These are phyloP conservation scores for Hypoxylon rickii DNA, from an alignment of 495 filamentous ascomycete species.

Conservation along the genomic window DNA sequence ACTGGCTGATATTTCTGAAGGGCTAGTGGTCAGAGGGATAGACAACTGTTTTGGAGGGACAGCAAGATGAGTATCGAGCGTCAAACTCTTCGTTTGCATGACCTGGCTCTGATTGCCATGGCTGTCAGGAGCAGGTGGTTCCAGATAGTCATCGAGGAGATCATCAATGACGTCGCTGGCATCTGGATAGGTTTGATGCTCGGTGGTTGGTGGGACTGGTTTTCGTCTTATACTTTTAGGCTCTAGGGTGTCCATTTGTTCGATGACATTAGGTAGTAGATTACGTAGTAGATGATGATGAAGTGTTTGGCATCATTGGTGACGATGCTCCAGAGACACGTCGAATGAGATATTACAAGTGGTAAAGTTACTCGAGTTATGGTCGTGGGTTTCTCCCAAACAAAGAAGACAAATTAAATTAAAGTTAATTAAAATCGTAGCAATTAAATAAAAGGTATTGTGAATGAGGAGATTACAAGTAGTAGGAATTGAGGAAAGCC, in stretches of 20 bases:
- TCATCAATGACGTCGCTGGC: slow-evolving; percentile 23
- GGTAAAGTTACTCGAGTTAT: not conserved
- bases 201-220: slow-evolving; percentile 9
- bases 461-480: slow-evolving; percentile 2
- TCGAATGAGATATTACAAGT: not conserved
- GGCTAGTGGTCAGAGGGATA: slow-evolving; percentile 22
- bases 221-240: slow-evolving; percentile 19
- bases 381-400: no score
- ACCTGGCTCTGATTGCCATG: not conserved
- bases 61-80: slow-evolving; percentile 1
- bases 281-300: not conserved
- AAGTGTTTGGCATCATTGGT: slow-evolving; percentile 7
- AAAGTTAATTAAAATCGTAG: not conserved
- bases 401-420: not conserved
- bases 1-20: slow-evolving; percentile 29
- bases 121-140: slow-evolving; percentile 13
- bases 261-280: not conserved
- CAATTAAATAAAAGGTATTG: not conserved
- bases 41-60: slow-evolving; percentile 16
- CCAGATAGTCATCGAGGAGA: slow-evolving; percentile 36
- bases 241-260: slow-evolving; percentile 16
- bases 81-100: slow-evolving; percentile 7
- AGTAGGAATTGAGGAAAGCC: slow-evolving; percentile 1
- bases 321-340: not conserved
- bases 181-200: not conserved